Base-by-base conservation (phyloP, 2,329 filamentous ascomycete genomes). In the Microcyclosporella mali region DNA sequence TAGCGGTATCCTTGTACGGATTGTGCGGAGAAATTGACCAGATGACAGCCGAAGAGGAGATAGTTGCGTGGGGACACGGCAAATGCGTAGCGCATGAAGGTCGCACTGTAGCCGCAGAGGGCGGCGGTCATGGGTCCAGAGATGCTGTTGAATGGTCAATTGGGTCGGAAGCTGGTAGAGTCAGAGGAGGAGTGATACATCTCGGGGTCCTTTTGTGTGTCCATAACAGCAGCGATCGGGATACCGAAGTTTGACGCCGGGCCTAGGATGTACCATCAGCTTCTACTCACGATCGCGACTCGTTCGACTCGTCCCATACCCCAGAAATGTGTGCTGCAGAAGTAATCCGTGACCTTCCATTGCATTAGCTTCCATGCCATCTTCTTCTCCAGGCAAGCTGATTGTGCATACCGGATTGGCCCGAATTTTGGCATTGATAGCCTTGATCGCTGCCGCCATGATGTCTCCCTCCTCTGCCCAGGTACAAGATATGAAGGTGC, bases 1-100 rank as follows among this genome's bases (percentile, higher is more conserved):
- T 78, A 83, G 41, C 79, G 70, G 66, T 81, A 81, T 15, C 71
- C 77, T 61, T 83, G 79, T 25, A 73, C 75, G 33, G 69, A 52
- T 64, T 83, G 79, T 34, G 77, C 75, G 51, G 65, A 66, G 65
- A 79, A 82, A 67, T 83, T 83, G 66, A 81, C 72, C 47, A 77
- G 66, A 65, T 83, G 79, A 69, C 79, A 82, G 52, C 74, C 79
- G 64, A 83, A 82, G 43, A 83, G 76, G 51, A 83, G 77, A 68
- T 81, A 82, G 68, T 83, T 83, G 57, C 70, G 71, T 31, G 79
- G 79, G 12, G 69, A 69, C 43, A 83, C 77, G 48, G 79, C 79
- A 49, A 83, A 62, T 45, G 79, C 68, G 68, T 82, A 83, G 61
- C 79, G 78, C 78, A 81, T 81, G 68, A 83, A 83, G 45, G 76